Evolutionary conservation across 2,329 filamentous ascomycete genomes (phyloP).

Genomic region (Xylaria sp.): DNA sequence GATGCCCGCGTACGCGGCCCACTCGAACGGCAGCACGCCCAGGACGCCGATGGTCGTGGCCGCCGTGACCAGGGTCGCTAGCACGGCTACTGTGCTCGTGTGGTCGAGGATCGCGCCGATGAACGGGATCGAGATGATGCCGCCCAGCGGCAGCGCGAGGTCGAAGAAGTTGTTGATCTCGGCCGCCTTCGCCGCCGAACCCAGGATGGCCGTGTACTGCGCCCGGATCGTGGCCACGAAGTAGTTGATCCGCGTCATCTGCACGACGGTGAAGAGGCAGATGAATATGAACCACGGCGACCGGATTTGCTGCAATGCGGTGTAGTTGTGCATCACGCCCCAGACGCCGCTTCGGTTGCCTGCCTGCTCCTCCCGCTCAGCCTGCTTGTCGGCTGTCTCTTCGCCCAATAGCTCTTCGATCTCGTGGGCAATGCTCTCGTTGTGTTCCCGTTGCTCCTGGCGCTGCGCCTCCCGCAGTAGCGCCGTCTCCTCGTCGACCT

Average conservation of each 20-base stretch:
- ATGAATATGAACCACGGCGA: conserved; percentile 89
- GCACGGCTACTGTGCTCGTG: conserved; percentile 76
- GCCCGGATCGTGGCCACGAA: conserved; percentile 88
- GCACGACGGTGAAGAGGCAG: conserved; percentile 80
- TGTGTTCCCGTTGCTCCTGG: conserved; percentile 68
- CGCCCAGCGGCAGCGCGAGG: conserved; percentile 83
- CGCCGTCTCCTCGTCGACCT: conserved; percentile 67
- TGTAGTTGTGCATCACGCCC: conserved; percentile 82
- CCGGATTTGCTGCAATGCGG: conserved; percentile 76
- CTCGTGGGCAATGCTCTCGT: conserved; percentile 73
- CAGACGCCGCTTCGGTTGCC: conserved; percentile 81
- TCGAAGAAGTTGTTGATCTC: conserved; percentile 88
- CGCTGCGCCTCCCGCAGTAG: conserved; percentile 66
- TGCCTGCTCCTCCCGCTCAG: conserved; percentile 74
- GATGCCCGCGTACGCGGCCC: conserved; percentile 81
- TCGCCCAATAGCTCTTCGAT: conserved; percentile 80
- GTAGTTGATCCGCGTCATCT: conserved; percentile 89
- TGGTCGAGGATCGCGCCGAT: conserved; percentile 84
- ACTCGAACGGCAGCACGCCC: conserved; percentile 74
- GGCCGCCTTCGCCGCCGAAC: conserved; percentile 68
- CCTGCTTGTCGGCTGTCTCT: conserved; percentile 69
- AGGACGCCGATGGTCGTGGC: conserved; percentile 82
- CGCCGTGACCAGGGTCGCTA: conserved; percentile 74
- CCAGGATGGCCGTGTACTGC: conserved; percentile 83
- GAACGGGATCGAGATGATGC: conserved; percentile 86